Conservation (phyloP, 306 rosid genomes). For the Cotoneaster glaucophyllus region DNA sequence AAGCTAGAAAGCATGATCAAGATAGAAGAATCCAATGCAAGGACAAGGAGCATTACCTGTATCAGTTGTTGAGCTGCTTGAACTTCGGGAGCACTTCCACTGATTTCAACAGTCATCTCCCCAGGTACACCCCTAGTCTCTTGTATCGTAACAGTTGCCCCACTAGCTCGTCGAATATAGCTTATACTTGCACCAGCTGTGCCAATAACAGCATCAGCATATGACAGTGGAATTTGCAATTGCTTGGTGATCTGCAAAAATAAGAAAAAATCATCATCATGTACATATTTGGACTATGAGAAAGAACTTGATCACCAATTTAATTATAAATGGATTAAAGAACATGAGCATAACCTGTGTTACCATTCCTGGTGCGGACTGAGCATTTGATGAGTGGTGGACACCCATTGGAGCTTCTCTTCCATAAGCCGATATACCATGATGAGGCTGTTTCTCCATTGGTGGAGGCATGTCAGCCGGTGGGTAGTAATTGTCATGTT, state of each 20-base stretch:
- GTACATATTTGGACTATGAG: background rate
- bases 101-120: slow-evolving; percentile 97
- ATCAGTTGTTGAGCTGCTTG: slow-evolving; percentile 95
- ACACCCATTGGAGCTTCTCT: slow-evolving; percentile 70
- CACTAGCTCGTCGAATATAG: slow-evolving; percentile 93
- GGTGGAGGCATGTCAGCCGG: slow-evolving; percentile 69
- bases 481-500: slow-evolving; percentile 68
- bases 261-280: slow-evolving; percentile 1
- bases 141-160: slow-evolving; percentile 91
- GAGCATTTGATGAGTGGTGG: slow-evolving; percentile 65
- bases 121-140: slow-evolving; percentile 97
- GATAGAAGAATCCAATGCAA: background rate
- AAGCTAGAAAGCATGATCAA: background rate
- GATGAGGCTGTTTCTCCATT: slow-evolving; percentile 87
- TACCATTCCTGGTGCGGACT: slow-evolving; percentile 69
- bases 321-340: background rate
- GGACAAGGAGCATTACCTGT: slow-evolving; percentile 52
- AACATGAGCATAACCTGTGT: slow-evolving; percentile 58
- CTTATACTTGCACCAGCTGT: slow-evolving; percentile 92
- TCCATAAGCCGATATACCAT: slow-evolving; percentile 93
- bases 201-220: slow-evolving; percentile 96
- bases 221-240: slow-evolving; percentile 91
- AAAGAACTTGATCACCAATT: background rate
- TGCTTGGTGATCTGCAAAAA: slow-evolving; percentile 78
- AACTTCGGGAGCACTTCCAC: slow-evolving; percentile 90